Conservation (phyloP, 805 yeast genomes). For the Metschnikowia kunwiensis region DNA sequence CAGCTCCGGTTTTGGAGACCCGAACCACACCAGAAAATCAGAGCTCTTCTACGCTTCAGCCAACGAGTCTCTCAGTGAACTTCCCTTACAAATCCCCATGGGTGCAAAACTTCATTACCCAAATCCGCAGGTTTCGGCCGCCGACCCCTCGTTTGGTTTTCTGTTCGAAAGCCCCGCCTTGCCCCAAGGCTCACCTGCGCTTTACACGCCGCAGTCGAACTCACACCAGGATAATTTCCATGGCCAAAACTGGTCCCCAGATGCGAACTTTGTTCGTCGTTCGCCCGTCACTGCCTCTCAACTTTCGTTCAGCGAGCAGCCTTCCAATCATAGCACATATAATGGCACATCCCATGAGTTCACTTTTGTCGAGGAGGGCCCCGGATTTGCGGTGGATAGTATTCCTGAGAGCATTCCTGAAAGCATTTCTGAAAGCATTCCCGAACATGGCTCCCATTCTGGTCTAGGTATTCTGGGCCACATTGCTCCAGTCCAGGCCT, state of each 20-base stretch:
- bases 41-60: neutral
- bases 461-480: neutral
- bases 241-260: slow-evolving; percentile 2
- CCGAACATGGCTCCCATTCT: no score
- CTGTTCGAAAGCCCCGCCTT: slow-evolving; percentile 2
- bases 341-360: no score
- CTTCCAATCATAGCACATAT: no score
- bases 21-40: neutral
- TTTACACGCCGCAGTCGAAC: slow-evolving; percentile 2
- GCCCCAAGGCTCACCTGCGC: neutral
- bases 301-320: slow-evolving; percentile 5
- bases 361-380: no score
- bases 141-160: slow-evolving; percentile 1
- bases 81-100: neutral
- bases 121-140: neutral
- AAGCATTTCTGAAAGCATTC: no score
- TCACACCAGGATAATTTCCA: neutral
- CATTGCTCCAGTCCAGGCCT: neutral
- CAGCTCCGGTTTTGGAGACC: neutral
- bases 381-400: no score
- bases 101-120: slow-evolving; percentile 4
- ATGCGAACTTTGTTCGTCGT: neutral
- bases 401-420: no score
- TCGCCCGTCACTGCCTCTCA: slow-evolving; percentile 3
- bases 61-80: neutral